Evolutionary conservation across 192 early-diverging fungal genomes (phyloP).

Genomic region (Gamsiella multidivaricata): DNA sequence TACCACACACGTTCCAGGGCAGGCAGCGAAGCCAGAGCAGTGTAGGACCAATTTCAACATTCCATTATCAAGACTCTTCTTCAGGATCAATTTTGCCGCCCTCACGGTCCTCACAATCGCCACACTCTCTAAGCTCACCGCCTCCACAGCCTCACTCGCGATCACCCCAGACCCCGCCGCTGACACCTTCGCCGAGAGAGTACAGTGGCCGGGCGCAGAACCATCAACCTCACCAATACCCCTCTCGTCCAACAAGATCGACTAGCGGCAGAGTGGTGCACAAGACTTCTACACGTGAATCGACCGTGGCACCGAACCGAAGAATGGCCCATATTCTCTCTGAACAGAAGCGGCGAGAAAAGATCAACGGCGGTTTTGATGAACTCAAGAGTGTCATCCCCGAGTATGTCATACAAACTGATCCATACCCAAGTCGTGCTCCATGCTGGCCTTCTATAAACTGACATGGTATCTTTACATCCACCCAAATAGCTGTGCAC

Average conservation of each 20-base stretch:
- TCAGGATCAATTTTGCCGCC: not conserved
- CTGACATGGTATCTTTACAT: not conserved
- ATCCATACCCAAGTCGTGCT: not conserved
- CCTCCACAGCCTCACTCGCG: constrained; percentile 8
- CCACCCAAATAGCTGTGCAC: constrained; percentile 28
- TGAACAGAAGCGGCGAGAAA: constrained; percentile 56
- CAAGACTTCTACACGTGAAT: constrained; percentile 16
- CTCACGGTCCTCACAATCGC: not conserved
- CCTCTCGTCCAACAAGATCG: not conserved
- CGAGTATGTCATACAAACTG: constrained; percentile 14
- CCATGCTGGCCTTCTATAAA: not conserved
- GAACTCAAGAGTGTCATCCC: constrained; percentile 56
- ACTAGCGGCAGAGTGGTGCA: not conserved
- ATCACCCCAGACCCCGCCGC: constrained; percentile 36
- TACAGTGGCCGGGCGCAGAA: constrained; percentile 1
- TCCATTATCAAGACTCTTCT: constrained; percentile 1
- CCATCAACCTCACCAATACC: not conserved
- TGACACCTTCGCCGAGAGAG: constrained; percentile 30
- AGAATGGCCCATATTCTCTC: constrained; percentile 54
- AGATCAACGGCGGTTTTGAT: constrained; percentile 56
- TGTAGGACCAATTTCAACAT: not conserved
- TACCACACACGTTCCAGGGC: not conserved
- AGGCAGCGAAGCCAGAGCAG: not conserved
- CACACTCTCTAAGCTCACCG: constrained; percentile 1
- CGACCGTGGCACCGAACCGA: constrained; percentile 35